Evolutionary conservation across 805 yeast species (phyloP), one percentile per base, ranked within the genome.

Genomic region (Sugiyamaella valdiviana): DNA sequence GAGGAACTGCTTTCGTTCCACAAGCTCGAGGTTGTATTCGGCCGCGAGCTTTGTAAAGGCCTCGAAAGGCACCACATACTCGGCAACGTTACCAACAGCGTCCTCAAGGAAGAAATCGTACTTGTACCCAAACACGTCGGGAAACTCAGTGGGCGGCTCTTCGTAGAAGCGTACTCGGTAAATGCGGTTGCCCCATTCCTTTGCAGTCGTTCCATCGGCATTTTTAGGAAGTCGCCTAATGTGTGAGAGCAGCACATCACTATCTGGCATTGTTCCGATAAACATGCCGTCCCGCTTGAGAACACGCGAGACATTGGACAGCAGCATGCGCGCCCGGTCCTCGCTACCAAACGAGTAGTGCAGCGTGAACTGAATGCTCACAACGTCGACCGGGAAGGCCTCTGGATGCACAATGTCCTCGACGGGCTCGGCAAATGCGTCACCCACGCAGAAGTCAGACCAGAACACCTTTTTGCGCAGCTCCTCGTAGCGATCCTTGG

Each of bases 61-160:
- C 60, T 91, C 97, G 66, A 93, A 89, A 1, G 97, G 98, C 5
- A 93, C 96, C 5, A 93, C 95, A 60, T 85, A 93, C 62, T 93
- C 99, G 0, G 98, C 98, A 20, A 93, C 96, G 59, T 93, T 83
- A 53, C 88, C 96, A 43, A 93, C 91, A 0, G 99, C 99, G 68
- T 93, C 99, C 55, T 81, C 81, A 50, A 93, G 69, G 68, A 73
- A 86, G 63, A 85, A 93, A 46, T 78, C 79, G 65, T 93, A 93
- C 58, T 78, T 74, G 64, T 90, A 85, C 0, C 99, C 99, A 62
- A 72, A 88, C 0, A 93, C 85, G 10, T 36, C 20, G 10, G 79
- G 69, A 60, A 86, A 87, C 42, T 77, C 79, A 43, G 69, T 70
- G n/a, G 95, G 91, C 0, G 89, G 88, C 24, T 75, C 79, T 16